phyloP scores from a whole-genome alignment of 495 filamentous ascomycete genomes.

The Penicillium daleae region DNA sequence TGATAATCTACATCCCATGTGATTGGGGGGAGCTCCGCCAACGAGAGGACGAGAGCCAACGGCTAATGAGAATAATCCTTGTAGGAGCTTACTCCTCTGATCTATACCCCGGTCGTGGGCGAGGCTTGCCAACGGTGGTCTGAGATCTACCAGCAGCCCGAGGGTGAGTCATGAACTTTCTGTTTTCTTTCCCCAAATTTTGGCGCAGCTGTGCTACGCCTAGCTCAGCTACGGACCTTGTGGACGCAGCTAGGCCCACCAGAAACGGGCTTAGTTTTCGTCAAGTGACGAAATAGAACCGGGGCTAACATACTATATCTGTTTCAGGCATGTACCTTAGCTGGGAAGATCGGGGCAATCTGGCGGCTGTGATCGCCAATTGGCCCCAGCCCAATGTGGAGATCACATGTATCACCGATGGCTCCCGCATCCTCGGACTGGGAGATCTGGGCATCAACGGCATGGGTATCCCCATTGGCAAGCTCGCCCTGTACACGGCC shows the following conservation, averaged over 20 bases:
- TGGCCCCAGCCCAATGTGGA: conserved; percentile 88
- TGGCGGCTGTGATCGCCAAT: conserved; percentile 81
- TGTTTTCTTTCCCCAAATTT: not conserved
- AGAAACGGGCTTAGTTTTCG: conserved; percentile 9
- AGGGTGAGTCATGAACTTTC: conserved; percentile 60
- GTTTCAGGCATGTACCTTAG: conserved; percentile 78
- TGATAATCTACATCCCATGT: conserved; percentile 8
- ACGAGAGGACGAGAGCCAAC: conserved; percentile 6
- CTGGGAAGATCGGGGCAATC: conserved; percentile 83
- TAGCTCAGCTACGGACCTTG: not conserved
- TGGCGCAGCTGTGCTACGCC: not conserved
- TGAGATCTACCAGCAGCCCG: conserved; percentile 91
- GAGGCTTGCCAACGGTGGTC: conserved; percentile 96
- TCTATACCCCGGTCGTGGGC: conserved; percentile 97
- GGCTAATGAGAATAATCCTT: conserved; percentile 18
- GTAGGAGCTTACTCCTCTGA: conserved; percentile 85
- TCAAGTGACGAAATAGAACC: conserved; percentile 31
- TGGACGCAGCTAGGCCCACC: not conserved
- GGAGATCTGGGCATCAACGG: conserved; percentile 97
- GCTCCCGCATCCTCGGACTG: conserved; percentile 92
- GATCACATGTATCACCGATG: conserved; percentile 97
- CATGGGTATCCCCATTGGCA: conserved; percentile 97
- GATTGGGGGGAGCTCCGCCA: conserved; percentile 14
- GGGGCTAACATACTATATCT: conserved; percentile 29
- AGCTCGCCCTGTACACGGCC: conserved; percentile 91